phyloP scores from a whole-genome alignment of 2,329 filamentous ascomycete genomes.

The Chaetomiaceae sp. region DNA sequence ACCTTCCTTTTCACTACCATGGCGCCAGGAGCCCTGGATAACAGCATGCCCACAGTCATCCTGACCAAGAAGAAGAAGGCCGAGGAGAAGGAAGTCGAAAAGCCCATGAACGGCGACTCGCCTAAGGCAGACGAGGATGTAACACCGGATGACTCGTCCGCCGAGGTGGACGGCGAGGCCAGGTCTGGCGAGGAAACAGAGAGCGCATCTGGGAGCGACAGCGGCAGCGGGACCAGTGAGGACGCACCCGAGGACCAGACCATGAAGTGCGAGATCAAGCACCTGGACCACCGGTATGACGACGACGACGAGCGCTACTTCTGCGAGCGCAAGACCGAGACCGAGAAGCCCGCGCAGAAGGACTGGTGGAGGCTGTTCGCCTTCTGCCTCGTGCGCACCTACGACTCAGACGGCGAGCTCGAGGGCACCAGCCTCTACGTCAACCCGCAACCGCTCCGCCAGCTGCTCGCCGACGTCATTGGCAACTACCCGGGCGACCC shows the following conservation, averaged over 20 bases:
- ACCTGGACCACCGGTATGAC: conserved; percentile 25
- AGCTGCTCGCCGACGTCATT: conserved; percentile 26
- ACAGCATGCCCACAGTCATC: not conserved
- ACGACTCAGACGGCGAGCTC: conserved; percentile 18
- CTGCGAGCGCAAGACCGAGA: conserved; percentile 22
- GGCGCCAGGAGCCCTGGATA: conserved; percentile 8
- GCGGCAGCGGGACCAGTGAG: conserved; percentile 3
- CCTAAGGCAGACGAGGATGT: not conserved
- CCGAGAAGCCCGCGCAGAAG: conserved; percentile 19
- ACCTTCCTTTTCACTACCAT: conserved; percentile 3
- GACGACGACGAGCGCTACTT: conserved; percentile 26
- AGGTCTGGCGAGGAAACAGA: not conserved
- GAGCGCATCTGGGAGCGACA: not conserved
- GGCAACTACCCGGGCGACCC: conserved; percentile 26
- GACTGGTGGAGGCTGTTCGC: conserved; percentile 29
- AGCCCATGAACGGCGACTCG: not conserved
- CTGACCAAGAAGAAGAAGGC: not conserved
- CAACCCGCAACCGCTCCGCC: conserved; percentile 27
- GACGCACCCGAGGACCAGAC: conserved; percentile 20
- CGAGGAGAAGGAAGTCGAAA: not conserved
- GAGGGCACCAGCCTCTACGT: conserved; percentile 26
- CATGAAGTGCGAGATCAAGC: conserved; percentile 28
- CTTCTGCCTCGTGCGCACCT: conserved; percentile 27
- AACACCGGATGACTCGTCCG: not conserved
- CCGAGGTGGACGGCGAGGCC: not conserved